Conservation (phyloP, 2,329 filamentous ascomycete species). For the Cladosporium sp. region DNA sequence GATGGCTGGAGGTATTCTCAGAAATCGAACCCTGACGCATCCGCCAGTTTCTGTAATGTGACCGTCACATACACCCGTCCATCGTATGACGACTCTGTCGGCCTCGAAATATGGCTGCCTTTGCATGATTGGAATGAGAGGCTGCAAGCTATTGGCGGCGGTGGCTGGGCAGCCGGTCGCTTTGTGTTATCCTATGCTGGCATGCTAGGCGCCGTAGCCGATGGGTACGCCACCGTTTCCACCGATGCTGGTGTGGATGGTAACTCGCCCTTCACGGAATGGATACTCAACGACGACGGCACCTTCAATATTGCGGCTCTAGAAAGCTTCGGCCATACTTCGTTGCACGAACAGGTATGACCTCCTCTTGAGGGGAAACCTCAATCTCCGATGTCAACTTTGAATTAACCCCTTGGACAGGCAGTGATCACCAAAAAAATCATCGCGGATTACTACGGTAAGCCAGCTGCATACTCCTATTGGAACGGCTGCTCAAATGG, state of each 20-base stretch:
- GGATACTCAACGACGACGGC: too few relatives aligned
- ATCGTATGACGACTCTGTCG: conserved; percentile 31
- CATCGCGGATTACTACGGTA: conserved; percentile 28
- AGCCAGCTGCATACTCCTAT: conserved; percentile 30
- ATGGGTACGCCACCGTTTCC: conserved; percentile 24
- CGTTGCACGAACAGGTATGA: too few relatives aligned
- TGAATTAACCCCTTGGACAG: conserved; percentile 28
- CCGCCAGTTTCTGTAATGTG: conserved; percentile 36
- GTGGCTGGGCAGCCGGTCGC: conserved; percentile 27
- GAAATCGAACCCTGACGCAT: too few relatives aligned
- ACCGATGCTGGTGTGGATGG: conserved; percentile 27
- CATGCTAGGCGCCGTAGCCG: conserved; percentile 19
- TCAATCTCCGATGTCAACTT: conserved; percentile 33
- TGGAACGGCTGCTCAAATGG: conserved; percentile 35
- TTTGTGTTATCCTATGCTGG: conserved; percentile 3
- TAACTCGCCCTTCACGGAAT: too few relatives aligned
- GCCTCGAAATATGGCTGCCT: conserved; percentile 31
- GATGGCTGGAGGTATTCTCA: too few relatives aligned
- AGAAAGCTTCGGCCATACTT: too few relatives aligned
- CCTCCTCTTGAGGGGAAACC: conserved; percentile 27
- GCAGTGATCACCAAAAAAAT: conserved; percentile 29
- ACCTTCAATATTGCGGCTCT: too few relatives aligned
- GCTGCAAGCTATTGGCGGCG: conserved; percentile 38
- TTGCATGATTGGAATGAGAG: conserved; percentile 30
- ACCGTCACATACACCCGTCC: conserved; percentile 36